phyloP scores from a whole-genome alignment of 768 basidiomycete species.

The Boletus speciosus region DNA sequence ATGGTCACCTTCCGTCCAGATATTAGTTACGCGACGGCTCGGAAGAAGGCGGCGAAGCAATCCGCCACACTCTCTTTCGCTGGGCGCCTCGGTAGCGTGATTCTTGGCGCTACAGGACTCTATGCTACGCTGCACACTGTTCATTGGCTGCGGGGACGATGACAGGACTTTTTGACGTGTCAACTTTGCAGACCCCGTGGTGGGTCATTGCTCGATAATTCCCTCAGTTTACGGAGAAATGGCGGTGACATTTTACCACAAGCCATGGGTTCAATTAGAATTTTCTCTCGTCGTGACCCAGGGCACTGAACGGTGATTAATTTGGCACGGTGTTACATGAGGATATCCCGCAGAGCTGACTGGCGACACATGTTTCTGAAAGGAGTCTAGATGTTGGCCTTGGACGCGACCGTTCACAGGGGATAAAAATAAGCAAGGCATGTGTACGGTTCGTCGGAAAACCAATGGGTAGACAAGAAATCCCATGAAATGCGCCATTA shows the following conservation, averaged over 20 bases:
- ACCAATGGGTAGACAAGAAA: conserved; percentile 18
- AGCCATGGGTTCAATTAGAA: conserved; percentile 22
- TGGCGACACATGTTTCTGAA: conserved; percentile 24
- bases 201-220: conserved; percentile 27
- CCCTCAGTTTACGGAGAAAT: conserved; percentile 25
- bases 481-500: conserved; percentile 28
- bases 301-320: conserved; percentile 34
- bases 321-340: conserved; percentile 29
- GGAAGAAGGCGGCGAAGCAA: conserved; percentile 68
- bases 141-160: conserved; percentile 23
- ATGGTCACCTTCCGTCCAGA: conserved; percentile 99
- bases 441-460: conserved; percentile 16
- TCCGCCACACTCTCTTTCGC: conserved; percentile 51
- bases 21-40: conserved; percentile 82
- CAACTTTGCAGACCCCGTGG: conserved; percentile 33
- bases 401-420: conserved; percentile 28
- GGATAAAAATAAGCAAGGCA: conserved; percentile 31
- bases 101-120: conserved; percentile 42
- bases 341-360: conserved; percentile 29
- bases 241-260: conserved; percentile 12
- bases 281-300: conserved; percentile 16
- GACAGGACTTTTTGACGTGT: conserved; percentile 15
- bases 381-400: conserved; percentile 15
- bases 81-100: conserved; percentile 46
- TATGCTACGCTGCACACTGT: conserved; percentile 25